These are phyloP conservation scores for Diaporthe vexans DNA, from an alignment of 2,329 filamentous ascomycete species.

Conservation along the genomic window DNA sequence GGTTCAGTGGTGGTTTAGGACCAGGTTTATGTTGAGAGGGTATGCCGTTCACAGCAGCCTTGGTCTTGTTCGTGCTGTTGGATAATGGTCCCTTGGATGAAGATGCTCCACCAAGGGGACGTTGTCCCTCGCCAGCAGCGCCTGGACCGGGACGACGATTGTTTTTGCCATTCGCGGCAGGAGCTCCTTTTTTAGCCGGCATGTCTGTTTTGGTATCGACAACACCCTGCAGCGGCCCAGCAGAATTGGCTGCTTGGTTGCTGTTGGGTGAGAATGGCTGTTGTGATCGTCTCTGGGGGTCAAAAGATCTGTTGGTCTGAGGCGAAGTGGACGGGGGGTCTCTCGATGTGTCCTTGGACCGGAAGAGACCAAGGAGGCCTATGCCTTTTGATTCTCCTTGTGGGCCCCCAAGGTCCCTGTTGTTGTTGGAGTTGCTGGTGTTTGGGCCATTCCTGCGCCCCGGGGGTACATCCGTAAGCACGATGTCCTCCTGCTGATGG, in stretches of 20 bases:
- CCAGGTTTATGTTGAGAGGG: conserved; percentile 4
- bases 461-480: conserved; percentile 29
- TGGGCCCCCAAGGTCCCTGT: conserved; percentile 18
- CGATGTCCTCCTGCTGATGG: conserved; percentile 31
- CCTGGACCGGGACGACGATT: conserved; percentile 18
- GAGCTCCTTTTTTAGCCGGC: background rate
- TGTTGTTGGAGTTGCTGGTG: background rate
- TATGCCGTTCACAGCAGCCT: conserved; percentile 8
- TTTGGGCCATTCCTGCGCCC: conserved; percentile 19
- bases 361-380: conserved; percentile 20
- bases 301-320: background rate
- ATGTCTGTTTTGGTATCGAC: background rate
- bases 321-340: background rate
- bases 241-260: conserved; percentile 28
- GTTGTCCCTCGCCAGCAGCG: conserved; percentile 4
- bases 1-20: background rate
- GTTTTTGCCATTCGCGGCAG: background rate
- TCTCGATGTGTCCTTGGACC: conserved; percentile 15
- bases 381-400: conserved; percentile 24
- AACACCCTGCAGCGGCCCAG: conserved; percentile 24
- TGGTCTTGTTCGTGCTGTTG: background rate
- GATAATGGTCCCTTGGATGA: conserved; percentile 11
- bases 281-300: conserved; percentile 9
- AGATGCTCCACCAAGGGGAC: background rate
- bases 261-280: conserved; percentile 8